These are phyloP conservation scores for Beta lomatogona DNA, from an alignment of 179 eudicot species.

Conservation along the genomic window DNA sequence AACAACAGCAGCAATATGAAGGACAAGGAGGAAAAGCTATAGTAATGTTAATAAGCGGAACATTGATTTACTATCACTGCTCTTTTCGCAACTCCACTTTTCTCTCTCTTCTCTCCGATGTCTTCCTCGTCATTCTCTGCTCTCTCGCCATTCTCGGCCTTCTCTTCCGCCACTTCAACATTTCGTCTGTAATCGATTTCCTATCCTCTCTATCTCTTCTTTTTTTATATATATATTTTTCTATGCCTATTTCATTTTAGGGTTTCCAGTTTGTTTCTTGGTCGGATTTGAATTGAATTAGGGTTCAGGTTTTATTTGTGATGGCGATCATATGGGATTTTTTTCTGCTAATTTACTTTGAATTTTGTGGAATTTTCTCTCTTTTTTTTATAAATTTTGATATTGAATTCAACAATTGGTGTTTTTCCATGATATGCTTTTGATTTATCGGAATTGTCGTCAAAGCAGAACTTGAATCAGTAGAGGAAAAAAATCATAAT, in stretches of 20 bases:
- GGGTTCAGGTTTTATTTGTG: neutral
- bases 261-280: neutral
- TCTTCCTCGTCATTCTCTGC: conserved; percentile 86
- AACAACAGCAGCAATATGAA: neutral
- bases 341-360: neutral
- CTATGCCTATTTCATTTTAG: neutral
- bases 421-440: neutral
- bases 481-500: too few relatives aligned
- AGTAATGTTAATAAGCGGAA: conserved; percentile 64
- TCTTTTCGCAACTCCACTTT: conserved; percentile 65
- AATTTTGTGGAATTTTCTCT: neutral
- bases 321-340: neutral
- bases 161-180: conserved; percentile 87
- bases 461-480: too few relatives aligned
- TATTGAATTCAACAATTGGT: neutral
- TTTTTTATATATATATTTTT: neutral
- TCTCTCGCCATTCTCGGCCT: conserved; percentile 97
- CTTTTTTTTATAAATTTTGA: neutral
- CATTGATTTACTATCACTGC: conserved; percentile 84
- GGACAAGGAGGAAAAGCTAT: conserved; percentile 55
- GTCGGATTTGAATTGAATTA: neutral
- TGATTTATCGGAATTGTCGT: neutral
- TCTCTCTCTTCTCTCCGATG: conserved; percentile 80
- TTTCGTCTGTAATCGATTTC: conserved; percentile 36
- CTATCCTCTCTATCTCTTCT: neutral